phyloP scores from a whole-genome alignment of 2,329 filamentous ascomycete genomes.

The Botrytis sinoallii region DNA sequence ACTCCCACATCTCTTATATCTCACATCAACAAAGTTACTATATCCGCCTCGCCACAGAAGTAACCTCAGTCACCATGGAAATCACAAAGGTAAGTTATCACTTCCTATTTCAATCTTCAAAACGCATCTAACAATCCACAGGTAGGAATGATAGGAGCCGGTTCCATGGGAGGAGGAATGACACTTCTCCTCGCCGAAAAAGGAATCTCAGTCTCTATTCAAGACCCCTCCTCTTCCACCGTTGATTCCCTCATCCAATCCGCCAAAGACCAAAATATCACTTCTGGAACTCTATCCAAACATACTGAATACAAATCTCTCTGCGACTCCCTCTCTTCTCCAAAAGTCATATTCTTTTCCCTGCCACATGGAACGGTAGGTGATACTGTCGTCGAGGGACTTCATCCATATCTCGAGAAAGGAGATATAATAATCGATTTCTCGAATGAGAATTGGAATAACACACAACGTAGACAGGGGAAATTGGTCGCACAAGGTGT shows the following conservation, averaged over 20 bases:
- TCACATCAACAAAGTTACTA: background rate
- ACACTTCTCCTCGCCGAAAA: slow-evolving; percentile 57
- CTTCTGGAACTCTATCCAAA: slow-evolving; percentile 35
- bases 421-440: slow-evolving; percentile 68
- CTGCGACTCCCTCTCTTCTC: slow-evolving; percentile 43
- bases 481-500: slow-evolving; percentile 55
- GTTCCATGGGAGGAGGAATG: slow-evolving; percentile 57
- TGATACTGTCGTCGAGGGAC: slow-evolving; percentile 40
- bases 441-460: slow-evolving; percentile 64
- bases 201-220: slow-evolving; percentile 52
- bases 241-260: slow-evolving; percentile 42
- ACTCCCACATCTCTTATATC: background rate
- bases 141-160: slow-evolving; percentile 56
- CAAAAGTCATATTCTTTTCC: slow-evolving; percentile 52
- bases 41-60: background rate
- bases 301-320: slow-evolving; percentile 46
- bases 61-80: background rate
- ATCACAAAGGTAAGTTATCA: background rate
- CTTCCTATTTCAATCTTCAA: background rate
- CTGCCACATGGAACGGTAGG: slow-evolving; percentile 47
- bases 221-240: slow-evolving; percentile 50
- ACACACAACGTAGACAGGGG: slow-evolving; percentile 60
- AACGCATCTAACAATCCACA: background rate
- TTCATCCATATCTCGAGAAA: slow-evolving; percentile 48
- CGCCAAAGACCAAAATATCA: slow-evolving; percentile 30